Percentiles rank a stretch among this genome's conserved stretches.
Evolutionary conservation across 805 yeast species (phyloP).

Genomic region (Candida golubevii): DNA sequence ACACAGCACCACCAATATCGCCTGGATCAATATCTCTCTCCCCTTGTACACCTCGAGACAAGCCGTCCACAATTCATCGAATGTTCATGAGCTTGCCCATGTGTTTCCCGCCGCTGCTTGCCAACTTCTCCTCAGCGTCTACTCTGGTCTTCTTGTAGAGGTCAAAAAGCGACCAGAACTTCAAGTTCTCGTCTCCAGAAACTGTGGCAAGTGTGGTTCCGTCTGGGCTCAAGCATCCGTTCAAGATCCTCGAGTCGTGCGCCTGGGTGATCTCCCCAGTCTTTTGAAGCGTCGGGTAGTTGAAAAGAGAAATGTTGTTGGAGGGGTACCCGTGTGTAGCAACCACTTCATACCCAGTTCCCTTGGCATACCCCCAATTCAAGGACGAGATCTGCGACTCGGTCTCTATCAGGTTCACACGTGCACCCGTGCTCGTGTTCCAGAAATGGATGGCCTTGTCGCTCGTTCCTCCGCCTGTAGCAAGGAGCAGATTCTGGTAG

Average conservation of each 20-base stretch:
- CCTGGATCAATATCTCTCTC: too few species aligned
- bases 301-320: slow-evolving; percentile 76
- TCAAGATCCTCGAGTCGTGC: slow-evolving; percentile 83
- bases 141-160: slow-evolving; percentile 24
- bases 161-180: slow-evolving; percentile 91
- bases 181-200: slow-evolving; percentile 93
- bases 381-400: slow-evolving; percentile 94
- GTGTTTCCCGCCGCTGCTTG: slow-evolving; percentile 18
- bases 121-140: slow-evolving; percentile 18
- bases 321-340: slow-evolving; percentile 94
- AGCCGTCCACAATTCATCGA: slow-evolving; percentile 6
- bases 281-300: slow-evolving; percentile 79
- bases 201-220: slow-evolving; percentile 87
- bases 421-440: slow-evolving; percentile 88
- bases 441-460: slow-evolving; percentile 87
- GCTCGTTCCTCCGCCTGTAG: slow-evolving; percentile 96
- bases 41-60: too few species aligned
- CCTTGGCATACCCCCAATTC: slow-evolving; percentile 79
- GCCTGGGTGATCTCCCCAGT: slow-evolving; percentile 85
- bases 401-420: slow-evolving; percentile 82
- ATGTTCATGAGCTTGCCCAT: slow-evolving; percentile 26
- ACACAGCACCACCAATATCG: too few species aligned
- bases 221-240: slow-evolving; percentile 85
- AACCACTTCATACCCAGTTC: slow-evolving; percentile 76
- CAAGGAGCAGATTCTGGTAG: slow-evolving; percentile 70